These are phyloP conservation scores for Puccinia horiana DNA, from an alignment of 1,284 basidiomycete species.

Conservation along the genomic window DNA sequence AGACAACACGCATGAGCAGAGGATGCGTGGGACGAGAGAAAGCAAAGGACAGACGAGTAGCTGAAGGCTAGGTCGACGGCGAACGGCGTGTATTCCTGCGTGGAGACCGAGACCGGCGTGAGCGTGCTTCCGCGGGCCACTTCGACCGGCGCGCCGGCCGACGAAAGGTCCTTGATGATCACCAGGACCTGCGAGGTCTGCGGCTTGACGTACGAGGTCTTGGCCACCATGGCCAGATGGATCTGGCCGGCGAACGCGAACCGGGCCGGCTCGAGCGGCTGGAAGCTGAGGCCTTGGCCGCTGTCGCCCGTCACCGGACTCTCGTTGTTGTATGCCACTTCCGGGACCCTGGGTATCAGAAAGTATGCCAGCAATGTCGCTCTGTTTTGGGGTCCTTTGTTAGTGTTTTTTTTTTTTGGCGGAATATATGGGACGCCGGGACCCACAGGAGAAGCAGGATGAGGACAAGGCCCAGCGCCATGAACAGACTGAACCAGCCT, in stretches of 20 bases:
- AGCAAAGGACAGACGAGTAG: slow-evolving; percentile 22
- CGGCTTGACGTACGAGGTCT: slow-evolving; percentile 7
- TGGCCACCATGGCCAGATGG: slow-evolving; percentile 25
- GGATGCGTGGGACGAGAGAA: too few species aligned
- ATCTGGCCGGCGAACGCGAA: slow-evolving; percentile 30
- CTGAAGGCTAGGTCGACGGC: slow-evolving; percentile 8
- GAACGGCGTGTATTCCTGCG: slow-evolving; percentile 39
- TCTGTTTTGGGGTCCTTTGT: not conserved
- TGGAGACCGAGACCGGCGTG: not conserved
- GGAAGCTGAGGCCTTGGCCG: slow-evolving; percentile 7
- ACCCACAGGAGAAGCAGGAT: slow-evolving; percentile 14
- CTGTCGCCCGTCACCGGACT: slow-evolving; percentile 18
- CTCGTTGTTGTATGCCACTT: slow-evolving; percentile 41
- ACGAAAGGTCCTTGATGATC: slow-evolving; percentile 26
- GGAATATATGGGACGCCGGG: too few species aligned
- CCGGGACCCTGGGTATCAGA: slow-evolving; percentile 13
- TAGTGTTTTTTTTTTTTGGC: not conserved
- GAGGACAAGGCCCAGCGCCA: slow-evolving; percentile 11
- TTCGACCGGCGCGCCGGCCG: slow-evolving; percentile 6
- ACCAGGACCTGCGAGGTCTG: not conserved
- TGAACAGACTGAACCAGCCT: slow-evolving; percentile 24
- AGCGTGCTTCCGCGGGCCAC: not conserved
- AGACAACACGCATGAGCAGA: not conserved
- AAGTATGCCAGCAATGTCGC: slow-evolving; percentile 17
- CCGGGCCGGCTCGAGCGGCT: slow-evolving; percentile 10